These are phyloP conservation scores for Sisymbrium irio DNA, from an alignment of 345 rosid species.

Conservation along the genomic window DNA sequence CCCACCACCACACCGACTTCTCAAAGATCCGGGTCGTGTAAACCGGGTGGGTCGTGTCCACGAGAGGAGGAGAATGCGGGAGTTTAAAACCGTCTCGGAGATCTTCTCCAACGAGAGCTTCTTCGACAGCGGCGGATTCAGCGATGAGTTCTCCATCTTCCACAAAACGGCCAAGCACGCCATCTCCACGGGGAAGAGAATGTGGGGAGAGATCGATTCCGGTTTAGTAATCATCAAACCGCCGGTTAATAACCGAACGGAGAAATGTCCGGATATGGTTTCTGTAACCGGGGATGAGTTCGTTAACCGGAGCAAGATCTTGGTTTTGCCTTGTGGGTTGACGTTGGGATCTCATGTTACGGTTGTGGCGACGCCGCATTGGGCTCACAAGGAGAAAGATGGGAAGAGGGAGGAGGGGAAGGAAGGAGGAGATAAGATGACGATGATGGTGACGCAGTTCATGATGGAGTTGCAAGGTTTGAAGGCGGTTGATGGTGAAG, in stretches of 20 bases:
- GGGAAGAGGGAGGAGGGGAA: constrained; percentile 43
- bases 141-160: constrained; percentile 50
- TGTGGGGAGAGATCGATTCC: constrained; percentile 56
- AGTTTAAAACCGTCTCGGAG: constrained; percentile 44
- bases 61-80: constrained; percentile 4
- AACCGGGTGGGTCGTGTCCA: constrained; percentile 18
- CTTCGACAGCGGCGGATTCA: constrained; percentile 41
- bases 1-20: constrained; percentile 31
- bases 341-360: constrained; percentile 84
- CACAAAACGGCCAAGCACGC: constrained; percentile 68
- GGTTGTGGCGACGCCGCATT: constrained; percentile 78
- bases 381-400: constrained; percentile 58
- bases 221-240: constrained; percentile 25
- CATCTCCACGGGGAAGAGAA: constrained; percentile 57
- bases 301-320: constrained; percentile 37
- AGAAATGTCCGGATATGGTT: constrained; percentile 60
- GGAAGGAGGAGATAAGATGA: constrained; percentile 45
- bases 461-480: constrained; percentile 77
- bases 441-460: constrained; percentile 70
- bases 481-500: constrained; percentile 62
- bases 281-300: constrained; percentile 59
- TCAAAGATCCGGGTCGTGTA: constrained; percentile 36
- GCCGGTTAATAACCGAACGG: constrained; percentile 33
- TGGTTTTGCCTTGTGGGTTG: constrained; percentile 82
- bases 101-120: constrained; percentile 43